Base-by-base conservation (phyloP, 495 filamentous ascomycete genomes). In the Thermothielavioides terrestris region DNA sequence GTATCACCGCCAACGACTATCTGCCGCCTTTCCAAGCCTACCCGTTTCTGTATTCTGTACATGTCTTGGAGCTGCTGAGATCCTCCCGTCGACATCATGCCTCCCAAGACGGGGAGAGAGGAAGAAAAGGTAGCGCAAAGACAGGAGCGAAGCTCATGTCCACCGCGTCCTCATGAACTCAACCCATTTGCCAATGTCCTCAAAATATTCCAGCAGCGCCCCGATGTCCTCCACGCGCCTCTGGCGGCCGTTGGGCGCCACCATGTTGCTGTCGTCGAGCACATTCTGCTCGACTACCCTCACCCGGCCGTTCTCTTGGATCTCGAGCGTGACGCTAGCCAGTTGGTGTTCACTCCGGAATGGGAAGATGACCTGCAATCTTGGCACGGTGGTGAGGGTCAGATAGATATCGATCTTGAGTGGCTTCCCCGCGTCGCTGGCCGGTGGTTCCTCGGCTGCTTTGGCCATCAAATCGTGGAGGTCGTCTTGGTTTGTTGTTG, bases 301-400 rank as follows among this genome's bases (percentile, higher is more conserved):
- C 6, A 88, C 71, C 3, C 67, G 69, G 1, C 80, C 85, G 53
- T 85, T 83, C 32, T 77, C 65, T 15, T 77, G 76, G 21, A 88
- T 74, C 54, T 81, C 79, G 25, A 89, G 71, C 43, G 65, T 64
- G 21, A 81, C 53, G 49, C 68, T 64, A 0, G 71, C 74, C 6
- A 72, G 69, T 14, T 54, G 34, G 0, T 27, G 5, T 5, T 51
- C 43, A 4, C 42, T 45, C 2, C 52, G 55, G 53, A 77, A 72
- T 1, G 77, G 74, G 48, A 81, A 82, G 7, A 72, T 61, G 4
- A 80, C 49, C n/a, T 60, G 54, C 5, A 82, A 58, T 8, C 66
- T 64, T 3, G 76, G 77, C 5, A 69, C 52, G 2, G 73, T 71
- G 7, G 71, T 61, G 5, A 71, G 64, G 3, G 63, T 69, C 6